Percentiles rank a stretch among this genome's conserved stretches.
phyloP scores from a whole-genome alignment of 2,329 filamentous ascomycete species.

The Pseudonectria buxi region DNA sequence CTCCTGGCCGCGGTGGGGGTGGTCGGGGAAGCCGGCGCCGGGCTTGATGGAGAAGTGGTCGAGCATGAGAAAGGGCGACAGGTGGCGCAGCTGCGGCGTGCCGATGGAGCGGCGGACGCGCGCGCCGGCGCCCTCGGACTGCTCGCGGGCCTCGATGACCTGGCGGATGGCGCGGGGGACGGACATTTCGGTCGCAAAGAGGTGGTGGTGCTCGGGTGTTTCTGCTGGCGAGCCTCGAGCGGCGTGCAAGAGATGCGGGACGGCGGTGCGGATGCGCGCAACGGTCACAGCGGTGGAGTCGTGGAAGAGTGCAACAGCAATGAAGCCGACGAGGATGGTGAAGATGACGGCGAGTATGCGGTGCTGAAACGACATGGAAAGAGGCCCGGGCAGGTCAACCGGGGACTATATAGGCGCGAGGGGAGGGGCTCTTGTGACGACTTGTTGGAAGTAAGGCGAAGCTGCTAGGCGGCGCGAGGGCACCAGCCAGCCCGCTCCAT shows the following conservation, averaged over 20 bases:
- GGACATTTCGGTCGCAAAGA: conserved; percentile 50
- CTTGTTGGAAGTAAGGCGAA: conserved; percentile 14
- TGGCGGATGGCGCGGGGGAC: conserved; percentile 70
- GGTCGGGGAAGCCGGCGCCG: conserved; percentile 85
- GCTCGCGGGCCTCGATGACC: conserved; percentile 76
- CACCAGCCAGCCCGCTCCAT: too few species aligned
- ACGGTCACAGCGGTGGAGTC: conserved; percentile 13
- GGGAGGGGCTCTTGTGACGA: background rate
- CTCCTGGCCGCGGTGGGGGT: conserved; percentile 77
- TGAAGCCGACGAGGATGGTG: conserved; percentile 23
- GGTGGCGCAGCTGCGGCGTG: conserved; percentile 73
- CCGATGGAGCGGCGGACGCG: conserved; percentile 82
- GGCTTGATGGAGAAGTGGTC: conserved; percentile 80
- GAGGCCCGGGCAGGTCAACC: conserved; percentile 7
- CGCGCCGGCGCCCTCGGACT: conserved; percentile 82
- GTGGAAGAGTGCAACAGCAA: conserved; percentile 20
- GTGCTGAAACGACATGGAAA: conserved; percentile 26
- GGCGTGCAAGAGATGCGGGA: too few species aligned
- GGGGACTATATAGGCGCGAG: conserved; percentile 14
- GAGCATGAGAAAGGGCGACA: conserved; percentile 92
- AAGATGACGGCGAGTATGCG: conserved; percentile 20
- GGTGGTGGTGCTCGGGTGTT: conserved; percentile 15
- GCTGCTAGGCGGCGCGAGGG: background rate
- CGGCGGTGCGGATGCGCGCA: conserved; percentile 11
- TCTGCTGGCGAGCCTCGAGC: too few species aligned